Conservation (phyloP, 1,139 yeast species). For the Candida dubliniensis region DNA sequence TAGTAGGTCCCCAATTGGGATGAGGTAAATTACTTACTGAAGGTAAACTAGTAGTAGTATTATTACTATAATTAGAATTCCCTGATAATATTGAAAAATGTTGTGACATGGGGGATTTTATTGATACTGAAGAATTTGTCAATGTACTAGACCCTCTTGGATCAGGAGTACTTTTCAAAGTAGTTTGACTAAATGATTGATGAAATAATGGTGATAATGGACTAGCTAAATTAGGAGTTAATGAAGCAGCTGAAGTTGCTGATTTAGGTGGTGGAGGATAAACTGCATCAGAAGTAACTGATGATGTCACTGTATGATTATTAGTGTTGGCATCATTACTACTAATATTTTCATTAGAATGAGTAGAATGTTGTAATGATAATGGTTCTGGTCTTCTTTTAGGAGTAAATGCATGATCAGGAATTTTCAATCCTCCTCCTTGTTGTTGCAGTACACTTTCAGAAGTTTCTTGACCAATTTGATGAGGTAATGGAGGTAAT, state of each 20-base stretch:
- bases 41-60: slow-evolving; percentile 8
- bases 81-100: slow-evolving; percentile 8
- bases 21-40: slow-evolving; percentile 10
- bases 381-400: slow-evolving; percentile 46
- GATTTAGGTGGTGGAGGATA: slow-evolving; percentile 16
- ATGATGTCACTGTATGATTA: slow-evolving; percentile 4
- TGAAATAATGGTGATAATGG: slow-evolving; percentile 46
- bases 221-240: slow-evolving; percentile 36
- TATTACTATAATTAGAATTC: slow-evolving; percentile 6
- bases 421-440: slow-evolving; percentile 25
- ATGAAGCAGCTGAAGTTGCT: slow-evolving; percentile 20
- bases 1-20: slow-evolving; percentile 3
- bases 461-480: slow-evolving; percentile 8
- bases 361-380: slow-evolving; percentile 35
- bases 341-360: slow-evolving; percentile 24
- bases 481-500: slow-evolving; percentile 15
- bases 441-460: slow-evolving; percentile 6
- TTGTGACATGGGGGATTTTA: slow-evolving; percentile 12
- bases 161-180: slow-evolving; percentile 8
- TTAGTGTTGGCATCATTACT: slow-evolving; percentile 8
- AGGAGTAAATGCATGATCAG: slow-evolving; percentile 36
- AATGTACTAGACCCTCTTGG: slow-evolving; percentile 10
- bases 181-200: slow-evolving; percentile 34
- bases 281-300: slow-evolving; percentile 3
- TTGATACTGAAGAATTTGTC: slow-evolving; percentile 7